Percentiles rank a stretch among this genome's conserved stretches.
phyloP scores from a whole-genome alignment of 495 filamentous ascomycete genomes.

The Talaromyces borbonicus region DNA sequence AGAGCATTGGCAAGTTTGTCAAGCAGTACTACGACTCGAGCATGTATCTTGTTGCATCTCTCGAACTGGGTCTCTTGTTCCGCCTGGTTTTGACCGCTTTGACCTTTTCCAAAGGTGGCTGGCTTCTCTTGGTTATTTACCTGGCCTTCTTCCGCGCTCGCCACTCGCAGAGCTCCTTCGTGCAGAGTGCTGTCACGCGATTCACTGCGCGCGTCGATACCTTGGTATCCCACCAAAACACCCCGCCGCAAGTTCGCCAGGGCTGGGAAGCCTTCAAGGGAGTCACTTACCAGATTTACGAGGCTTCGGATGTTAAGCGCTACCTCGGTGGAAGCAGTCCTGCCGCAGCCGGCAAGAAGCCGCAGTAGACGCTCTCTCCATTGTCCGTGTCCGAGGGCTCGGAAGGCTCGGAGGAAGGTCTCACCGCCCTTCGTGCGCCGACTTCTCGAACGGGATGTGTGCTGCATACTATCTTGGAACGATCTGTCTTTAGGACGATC shows the following conservation, averaged over 20 bases:
- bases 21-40: slow-evolving; percentile 93
- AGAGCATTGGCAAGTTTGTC: slow-evolving; percentile 83
- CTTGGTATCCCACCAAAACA: slow-evolving; percentile 72
- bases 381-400: too few relatives aligned
- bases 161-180: slow-evolving; percentile 83
- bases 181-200: slow-evolving; percentile 68
- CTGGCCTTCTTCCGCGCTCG: slow-evolving; percentile 85
- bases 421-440: too few relatives aligned
- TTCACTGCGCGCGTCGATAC: slow-evolving; percentile 69
- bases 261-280: slow-evolving; percentile 79
- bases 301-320: slow-evolving; percentile 65
- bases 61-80: slow-evolving; percentile 74
- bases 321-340: slow-evolving; percentile 51
- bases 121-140: slow-evolving; percentile 79
- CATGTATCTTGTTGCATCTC: slow-evolving; percentile 69
- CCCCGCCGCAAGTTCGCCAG: slow-evolving; percentile 72
- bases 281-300: slow-evolving; percentile 58
- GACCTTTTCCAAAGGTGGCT: slow-evolving; percentile 80
- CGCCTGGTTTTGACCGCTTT: slow-evolving; percentile 70
- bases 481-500: too few relatives aligned
- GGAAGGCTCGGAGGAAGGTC: too few relatives aligned
- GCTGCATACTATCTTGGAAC: too few relatives aligned
- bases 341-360: slow-evolving; percentile 46
- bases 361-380: slow-evolving; percentile 33
- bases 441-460: too few relatives aligned